phyloP scores from a whole-genome alignment of 257 asterid species.

The Anisodus tanguticus region DNA sequence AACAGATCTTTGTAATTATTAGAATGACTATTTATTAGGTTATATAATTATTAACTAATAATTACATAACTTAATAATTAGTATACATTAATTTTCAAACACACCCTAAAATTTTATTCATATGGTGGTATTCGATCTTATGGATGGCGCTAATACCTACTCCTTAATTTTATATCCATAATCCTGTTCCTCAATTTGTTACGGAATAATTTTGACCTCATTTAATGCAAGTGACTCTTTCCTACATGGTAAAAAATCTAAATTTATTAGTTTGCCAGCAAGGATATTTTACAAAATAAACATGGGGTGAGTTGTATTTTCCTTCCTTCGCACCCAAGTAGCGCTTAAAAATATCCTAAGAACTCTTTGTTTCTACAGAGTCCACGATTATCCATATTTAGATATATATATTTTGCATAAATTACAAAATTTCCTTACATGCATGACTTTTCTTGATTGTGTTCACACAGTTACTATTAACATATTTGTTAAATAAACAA shows the following conservation, averaged over 20 bases:
- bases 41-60: too few relatives aligned
- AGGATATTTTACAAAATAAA: background rate
- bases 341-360: background rate
- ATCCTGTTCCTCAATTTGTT: background rate
- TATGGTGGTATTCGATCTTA: background rate
- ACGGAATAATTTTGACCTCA: background rate
- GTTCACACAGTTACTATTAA: background rate
- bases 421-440: background rate
- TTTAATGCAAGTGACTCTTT: background rate
- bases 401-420: background rate
- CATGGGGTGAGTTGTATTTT: background rate
- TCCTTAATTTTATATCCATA: background rate
- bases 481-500: background rate
- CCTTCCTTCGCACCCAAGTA: conserved; percentile 4
- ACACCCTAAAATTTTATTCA: too few relatives aligned
- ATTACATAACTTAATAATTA: too few relatives aligned
- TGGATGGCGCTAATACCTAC: background rate
- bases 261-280: background rate
- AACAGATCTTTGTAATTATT: too few relatives aligned
- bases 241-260: background rate
- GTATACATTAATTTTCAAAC: too few relatives aligned
- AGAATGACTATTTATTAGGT: too few relatives aligned
- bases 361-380: background rate
- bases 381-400: conserved; percentile 10
- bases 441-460: background rate